Conservation (phyloP, 108 stramenopile species). For the Skeletonema potamos region DNA sequence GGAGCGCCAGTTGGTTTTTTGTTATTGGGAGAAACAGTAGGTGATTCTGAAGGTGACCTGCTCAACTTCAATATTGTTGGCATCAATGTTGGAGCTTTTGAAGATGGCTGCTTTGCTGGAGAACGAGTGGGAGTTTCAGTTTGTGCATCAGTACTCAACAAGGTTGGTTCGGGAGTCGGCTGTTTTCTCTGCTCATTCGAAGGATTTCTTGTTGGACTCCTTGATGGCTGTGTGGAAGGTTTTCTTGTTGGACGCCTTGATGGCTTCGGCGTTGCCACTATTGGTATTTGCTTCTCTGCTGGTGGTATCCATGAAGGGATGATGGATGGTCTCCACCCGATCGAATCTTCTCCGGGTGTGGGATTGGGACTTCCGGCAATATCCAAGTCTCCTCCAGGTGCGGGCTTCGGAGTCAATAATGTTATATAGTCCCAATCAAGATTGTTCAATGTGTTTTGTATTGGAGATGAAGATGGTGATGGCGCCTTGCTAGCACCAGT, state of each 20-base stretch:
- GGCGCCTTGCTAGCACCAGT: not conserved
- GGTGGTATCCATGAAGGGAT: not conserved
- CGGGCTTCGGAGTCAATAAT: not conserved
- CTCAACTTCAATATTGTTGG: too few species aligned
- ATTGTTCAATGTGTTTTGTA: not conserved
- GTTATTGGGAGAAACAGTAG: not conserved
- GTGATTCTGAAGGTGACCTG: not conserved
- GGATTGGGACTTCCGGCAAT: not conserved
- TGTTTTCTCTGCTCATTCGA: not conserved
- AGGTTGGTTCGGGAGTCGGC: not conserved
- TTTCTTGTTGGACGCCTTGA: not conserved
- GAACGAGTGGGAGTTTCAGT: not conserved
- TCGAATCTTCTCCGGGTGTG: not conserved
- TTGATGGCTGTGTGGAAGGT: not conserved
- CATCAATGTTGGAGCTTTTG: not conserved
- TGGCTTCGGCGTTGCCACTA: not conserved
- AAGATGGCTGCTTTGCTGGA: not conserved
- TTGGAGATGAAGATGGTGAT: not conserved
- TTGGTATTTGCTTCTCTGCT: not conserved
- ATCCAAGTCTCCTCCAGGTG: not conserved
- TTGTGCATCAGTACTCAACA: not conserved
- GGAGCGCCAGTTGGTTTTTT: too few species aligned
- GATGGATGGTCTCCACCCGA: not conserved
- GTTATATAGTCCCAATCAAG: not conserved
- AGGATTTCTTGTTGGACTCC: not conserved